Base-by-base conservation (phyloP, 257 asterid species). In the Gentiana straminea region DNA sequence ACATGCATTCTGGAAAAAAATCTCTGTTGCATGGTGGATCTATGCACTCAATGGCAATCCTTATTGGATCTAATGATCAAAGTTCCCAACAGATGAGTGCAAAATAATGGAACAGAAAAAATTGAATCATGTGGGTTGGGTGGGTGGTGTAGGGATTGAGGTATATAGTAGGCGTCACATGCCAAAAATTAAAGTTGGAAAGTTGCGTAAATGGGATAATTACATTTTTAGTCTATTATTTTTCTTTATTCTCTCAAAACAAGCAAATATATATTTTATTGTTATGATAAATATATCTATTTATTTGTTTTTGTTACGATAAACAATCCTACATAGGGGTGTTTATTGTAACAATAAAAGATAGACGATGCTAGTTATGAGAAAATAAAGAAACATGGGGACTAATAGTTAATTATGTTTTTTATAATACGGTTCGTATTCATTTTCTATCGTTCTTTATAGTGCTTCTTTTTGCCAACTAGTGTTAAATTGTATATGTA, bases 1-100 rank as follows among this genome's bases (percentile, higher is more conserved):
- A 53, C 3, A 32, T 32, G 39, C 39, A 57, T 57, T 13, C 51
- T 57, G 34, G 5, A 43, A 24, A 24, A 24, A 24, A 35, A 24
- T 44, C 52, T 45, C 24, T 59, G 61, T 76, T 61, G 75, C 79
- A 75, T 63, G 76, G 64, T 51, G 54, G 51, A 56, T 64, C 71
- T 35, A 54, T 70, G 70, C 70, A 81, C 82, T 78, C 83, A 68
- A 78, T 69, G 64, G 63, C 39, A 39, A 64, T 82, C 81, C 67
- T 69, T 69, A 64, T 59, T 81, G 79, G 81, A 76, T 81, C 77
- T 85, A 62, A 73, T 71, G 83, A 65, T 68, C 67, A 71, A 66
- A 70, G 61, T 61, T 54, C 48, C 53, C 48, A 45, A 58, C 53
- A 64, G 61, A 65, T 68, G 71, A 54, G 64, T 73, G 73, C 78